Evolutionary conservation across 257 asterid genomes (phyloP).

Genomic region (Petrea volubilis): DNA sequence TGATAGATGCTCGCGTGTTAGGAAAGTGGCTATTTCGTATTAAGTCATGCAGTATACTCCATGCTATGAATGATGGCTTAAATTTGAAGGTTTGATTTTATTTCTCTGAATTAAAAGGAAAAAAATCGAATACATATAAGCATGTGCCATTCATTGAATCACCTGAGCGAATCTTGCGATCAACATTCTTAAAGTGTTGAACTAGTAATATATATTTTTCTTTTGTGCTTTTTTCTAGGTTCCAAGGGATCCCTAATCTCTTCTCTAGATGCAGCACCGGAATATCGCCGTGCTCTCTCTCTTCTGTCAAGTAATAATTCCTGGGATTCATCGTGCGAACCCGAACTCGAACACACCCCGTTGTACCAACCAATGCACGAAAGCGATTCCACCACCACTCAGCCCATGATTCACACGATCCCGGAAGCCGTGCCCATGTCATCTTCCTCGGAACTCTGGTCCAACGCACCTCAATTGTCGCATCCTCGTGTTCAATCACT

Average conservation of each 20-base stretch:
- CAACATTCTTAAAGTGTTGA: background rate
- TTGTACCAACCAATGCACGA: slow-evolving; percentile 41
- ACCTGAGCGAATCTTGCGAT: too few species aligned
- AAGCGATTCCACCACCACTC: slow-evolving; percentile 29
- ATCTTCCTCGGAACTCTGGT: slow-evolving; percentile 65
- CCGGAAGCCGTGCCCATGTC: slow-evolving; percentile 49
- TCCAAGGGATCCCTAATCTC: slow-evolving; percentile 52
- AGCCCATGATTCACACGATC: slow-evolving; percentile 39
- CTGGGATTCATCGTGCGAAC: slow-evolving; percentile 65
- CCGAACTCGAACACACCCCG: slow-evolving; percentile 43
- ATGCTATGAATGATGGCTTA: too few species aligned
- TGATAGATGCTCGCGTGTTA: too few species aligned
- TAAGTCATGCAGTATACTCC: too few species aligned
- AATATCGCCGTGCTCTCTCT: slow-evolving; percentile 88
- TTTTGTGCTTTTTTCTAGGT: slow-evolving; percentile 32
- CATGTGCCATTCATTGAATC: too few species aligned
- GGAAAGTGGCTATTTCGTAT: too few species aligned
- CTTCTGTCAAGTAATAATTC: slow-evolving; percentile 92
- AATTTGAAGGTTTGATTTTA: too few species aligned
- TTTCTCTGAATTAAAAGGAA: too few species aligned
- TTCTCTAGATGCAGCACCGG: slow-evolving; percentile 52
- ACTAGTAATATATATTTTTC: background rate
- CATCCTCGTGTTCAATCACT: slow-evolving; percentile 30
- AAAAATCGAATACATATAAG: too few species aligned
- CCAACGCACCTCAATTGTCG: slow-evolving; percentile 37